Base-by-base conservation (phyloP, 176 grass and related monocot species). In the Neostapfia colusana region DNA sequence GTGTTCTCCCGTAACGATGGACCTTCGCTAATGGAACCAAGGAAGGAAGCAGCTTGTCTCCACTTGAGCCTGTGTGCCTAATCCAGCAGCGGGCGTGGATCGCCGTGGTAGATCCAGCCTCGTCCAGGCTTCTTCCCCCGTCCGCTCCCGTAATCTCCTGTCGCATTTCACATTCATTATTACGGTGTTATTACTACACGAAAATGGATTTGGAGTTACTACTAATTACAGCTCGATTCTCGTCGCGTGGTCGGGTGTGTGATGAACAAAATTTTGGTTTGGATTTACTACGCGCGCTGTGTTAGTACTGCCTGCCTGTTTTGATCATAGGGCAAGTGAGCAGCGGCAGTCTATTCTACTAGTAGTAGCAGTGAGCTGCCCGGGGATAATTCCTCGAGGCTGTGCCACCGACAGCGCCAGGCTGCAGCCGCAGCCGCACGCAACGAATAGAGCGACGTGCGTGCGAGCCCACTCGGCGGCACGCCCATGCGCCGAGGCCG, bases 371-470 rank as follows among this genome's bases (percentile, higher is more conserved):
- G 67, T 69, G 67, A 48, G 67, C 42, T 50, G 42, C 11, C 26
- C 15, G 3, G 67, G 67, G 69, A 72, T 72, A 72, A 72, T 72
- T 72, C 67, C 67, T 20, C 43, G 7, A 43, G 7, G 41, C 43
- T 69, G 66, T 65, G n/a, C 20, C 84, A 81, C 84, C 84, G 85
- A 87, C 85, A 77, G 78, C 76, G 38, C 50, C 48, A 55, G 59
- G 15, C 58, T 44, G 82, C 31, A 31, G 31, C n/a, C n/a, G n/a
- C 85, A 83, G 62, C 67, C 4, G 80, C 86, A 80, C 75, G 86
- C 70, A 88, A 88, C 75, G 86, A 83, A 79, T 39, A 27, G 57
- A 56, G 31, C 6, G 34, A 6, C 85, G 80, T 79, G 55, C 85
- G 85, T 84, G 86, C 86, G 81, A 55, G 69, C 62, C 54, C 69